These are phyloP conservation scores for Cyberlindnera galapagoensis DNA, from an alignment of 805 yeast genomes.

Conservation along the genomic window DNA sequence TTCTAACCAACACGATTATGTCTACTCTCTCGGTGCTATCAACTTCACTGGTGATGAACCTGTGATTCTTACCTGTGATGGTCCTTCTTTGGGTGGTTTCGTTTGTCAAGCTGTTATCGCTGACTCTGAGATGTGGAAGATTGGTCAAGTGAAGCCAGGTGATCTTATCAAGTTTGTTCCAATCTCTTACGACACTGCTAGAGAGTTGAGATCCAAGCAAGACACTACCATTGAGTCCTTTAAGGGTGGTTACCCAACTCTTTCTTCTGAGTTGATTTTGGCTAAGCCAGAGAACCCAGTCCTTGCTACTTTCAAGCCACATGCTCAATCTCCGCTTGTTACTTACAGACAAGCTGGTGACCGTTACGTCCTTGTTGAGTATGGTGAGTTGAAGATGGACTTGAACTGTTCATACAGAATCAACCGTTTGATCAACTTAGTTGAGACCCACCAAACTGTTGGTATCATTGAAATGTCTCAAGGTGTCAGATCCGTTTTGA, in stretches of 20 bases:
- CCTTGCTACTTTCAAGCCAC: constrained; percentile 43
- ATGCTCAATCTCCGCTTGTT: constrained; percentile 55
- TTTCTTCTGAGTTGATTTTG: constrained; percentile 26
- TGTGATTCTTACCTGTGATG: constrained; percentile 93
- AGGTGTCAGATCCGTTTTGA: constrained; percentile 91
- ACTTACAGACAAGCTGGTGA: constrained; percentile 97
- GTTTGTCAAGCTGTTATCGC: constrained; percentile 95
- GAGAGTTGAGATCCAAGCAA: constrained; percentile 53
- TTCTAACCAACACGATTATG: constrained; percentile 97
- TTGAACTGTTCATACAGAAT: constrained; percentile 81
- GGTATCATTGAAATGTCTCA: constrained; percentile 96
- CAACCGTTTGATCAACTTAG: constrained; percentile 72
- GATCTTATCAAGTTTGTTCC: constrained; percentile 80
- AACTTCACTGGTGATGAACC: constrained; percentile 99
- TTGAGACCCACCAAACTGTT: constrained; percentile 51
- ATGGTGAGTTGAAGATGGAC: constrained; percentile 85
- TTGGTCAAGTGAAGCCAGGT: constrained; percentile 97
- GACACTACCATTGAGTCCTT: constrained; percentile 44
- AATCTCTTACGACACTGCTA: constrained; percentile 61
- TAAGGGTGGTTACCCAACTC: constrained; percentile 31
- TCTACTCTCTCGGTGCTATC: constrained; percentile 92
- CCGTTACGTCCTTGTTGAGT: constrained; percentile 84
- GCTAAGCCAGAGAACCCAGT: constrained; percentile 63
- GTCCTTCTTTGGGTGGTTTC: constrained; percentile 96
- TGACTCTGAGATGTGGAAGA: constrained; percentile 96